Percentiles rank a stretch among this genome's conserved stretches.
phyloP scores from a whole-genome alignment of 371 early-diverging fungal genomes.

The Apophysomyces variabilis region DNA sequence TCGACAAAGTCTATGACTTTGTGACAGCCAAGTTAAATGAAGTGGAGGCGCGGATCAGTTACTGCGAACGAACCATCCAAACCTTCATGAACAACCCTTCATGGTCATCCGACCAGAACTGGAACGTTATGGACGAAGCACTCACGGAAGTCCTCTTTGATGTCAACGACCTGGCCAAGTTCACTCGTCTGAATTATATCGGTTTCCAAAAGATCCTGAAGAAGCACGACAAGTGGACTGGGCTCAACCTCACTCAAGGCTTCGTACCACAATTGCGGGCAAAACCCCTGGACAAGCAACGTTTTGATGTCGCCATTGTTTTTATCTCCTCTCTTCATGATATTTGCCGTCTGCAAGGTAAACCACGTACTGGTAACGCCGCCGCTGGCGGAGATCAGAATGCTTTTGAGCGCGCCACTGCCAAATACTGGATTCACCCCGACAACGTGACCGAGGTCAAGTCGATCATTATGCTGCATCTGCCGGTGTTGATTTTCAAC shows the following conservation, averaged over 20 bases:
- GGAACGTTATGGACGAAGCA: constrained; percentile 73
- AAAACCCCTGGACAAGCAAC: constrained; percentile 86
- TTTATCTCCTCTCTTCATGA: constrained; percentile 90
- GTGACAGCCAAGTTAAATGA: constrained; percentile 89
- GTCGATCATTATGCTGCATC: constrained; percentile 84
- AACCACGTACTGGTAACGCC: constrained; percentile 43
- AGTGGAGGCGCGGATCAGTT: constrained; percentile 81
- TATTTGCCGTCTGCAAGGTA: constrained; percentile 84
- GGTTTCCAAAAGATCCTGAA: constrained; percentile 96
- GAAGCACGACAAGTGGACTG: constrained; percentile 90
- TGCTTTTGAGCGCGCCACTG: constrained; percentile 90
- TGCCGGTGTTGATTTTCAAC: constrained; percentile 86
- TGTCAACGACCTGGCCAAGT: constrained; percentile 90
- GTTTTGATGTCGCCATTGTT: constrained; percentile 88
- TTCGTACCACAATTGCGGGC: constrained; percentile 78
- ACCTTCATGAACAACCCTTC: constrained; percentile 41
- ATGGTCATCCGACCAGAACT: constrained; percentile 58
- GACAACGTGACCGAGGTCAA: constrained; percentile 96
- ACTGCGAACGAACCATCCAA: constrained; percentile 65
- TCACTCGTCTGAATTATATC: constrained; percentile 91
- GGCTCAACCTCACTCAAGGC: constrained; percentile 54
- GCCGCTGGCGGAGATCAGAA: constrained; percentile 69
- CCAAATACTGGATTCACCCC: constrained; percentile 98
- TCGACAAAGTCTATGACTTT: constrained; percentile 83
- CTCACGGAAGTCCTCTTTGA: constrained; percentile 83